phyloP scores from a whole-genome alignment of 768 basidiomycete species.

The Gloeophyllum trabeum region DNA sequence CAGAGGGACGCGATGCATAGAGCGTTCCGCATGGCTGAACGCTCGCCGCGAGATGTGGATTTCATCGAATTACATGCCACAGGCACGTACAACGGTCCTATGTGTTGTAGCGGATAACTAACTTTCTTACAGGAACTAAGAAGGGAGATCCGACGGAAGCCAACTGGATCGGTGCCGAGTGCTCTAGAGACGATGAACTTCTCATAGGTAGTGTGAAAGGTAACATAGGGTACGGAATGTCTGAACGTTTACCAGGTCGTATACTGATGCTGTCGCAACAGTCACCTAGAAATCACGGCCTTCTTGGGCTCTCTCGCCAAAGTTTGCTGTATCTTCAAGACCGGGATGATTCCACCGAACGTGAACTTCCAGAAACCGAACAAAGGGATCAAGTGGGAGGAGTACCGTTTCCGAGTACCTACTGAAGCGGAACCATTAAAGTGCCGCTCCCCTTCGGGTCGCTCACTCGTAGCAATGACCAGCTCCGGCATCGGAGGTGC shows the following conservation, averaged over 20 bases:
- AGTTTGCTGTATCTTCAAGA: slow-evolving; percentile 5
- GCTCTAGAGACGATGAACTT: slow-evolving; percentile 7
- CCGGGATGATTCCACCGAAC: slow-evolving; percentile 9
- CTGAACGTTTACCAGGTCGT: slow-evolving; percentile 19
- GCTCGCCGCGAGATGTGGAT: slow-evolving; percentile 15
- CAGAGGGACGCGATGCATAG: slow-evolving; percentile 21
- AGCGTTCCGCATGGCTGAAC: slow-evolving; percentile 17
- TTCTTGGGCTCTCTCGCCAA: neutral
- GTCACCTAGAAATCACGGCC: neutral
- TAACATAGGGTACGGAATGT: slow-evolving; percentile 19
- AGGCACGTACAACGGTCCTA: no score
- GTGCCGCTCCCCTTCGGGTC: neutral
- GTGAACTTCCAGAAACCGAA: slow-evolving; percentile 8
- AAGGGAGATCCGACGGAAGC: slow-evolving; percentile 9
- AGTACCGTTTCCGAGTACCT: slow-evolving; percentile 9
- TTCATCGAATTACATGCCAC: slow-evolving; percentile 9
- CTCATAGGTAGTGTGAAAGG: slow-evolving; percentile 10
- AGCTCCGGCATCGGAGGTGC: slow-evolving; percentile 7
- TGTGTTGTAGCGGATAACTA: no score
- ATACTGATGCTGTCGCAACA: neutral
- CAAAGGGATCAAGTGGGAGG: slow-evolving; percentile 8
- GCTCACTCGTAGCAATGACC: slow-evolving; percentile 5
- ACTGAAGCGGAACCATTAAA: slow-evolving; percentile 2
- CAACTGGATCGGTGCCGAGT: slow-evolving; percentile 8
- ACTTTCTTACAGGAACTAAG: no score